These are phyloP conservation scores for Agarophyton chilense DNA, from an alignment of 23 red algal genomes.

Conservation along the genomic window DNA sequence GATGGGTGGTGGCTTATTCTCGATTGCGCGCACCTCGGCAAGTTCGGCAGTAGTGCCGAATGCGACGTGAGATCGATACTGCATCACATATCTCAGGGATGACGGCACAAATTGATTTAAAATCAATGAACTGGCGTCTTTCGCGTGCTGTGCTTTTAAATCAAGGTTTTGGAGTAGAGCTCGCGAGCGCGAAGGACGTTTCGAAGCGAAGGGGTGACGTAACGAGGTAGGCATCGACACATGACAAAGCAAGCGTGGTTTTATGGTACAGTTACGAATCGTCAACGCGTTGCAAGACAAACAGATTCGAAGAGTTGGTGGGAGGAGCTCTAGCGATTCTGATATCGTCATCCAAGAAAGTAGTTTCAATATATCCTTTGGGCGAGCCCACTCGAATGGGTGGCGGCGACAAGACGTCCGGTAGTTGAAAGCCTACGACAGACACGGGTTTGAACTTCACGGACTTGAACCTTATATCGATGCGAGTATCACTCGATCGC, in stretches of 20 bases:
- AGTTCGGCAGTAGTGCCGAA: too few relatives aligned
- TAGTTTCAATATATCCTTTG: conserved; percentile 65
- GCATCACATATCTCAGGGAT: too few relatives aligned
- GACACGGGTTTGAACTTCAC: conserved; percentile 14
- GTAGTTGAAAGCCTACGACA: conserved; percentile 26
- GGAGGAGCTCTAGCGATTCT: conserved; percentile 38
- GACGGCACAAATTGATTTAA: too few relatives aligned
- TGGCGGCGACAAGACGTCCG: neutral
- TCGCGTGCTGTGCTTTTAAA: too few relatives aligned
- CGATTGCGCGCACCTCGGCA: too few relatives aligned
- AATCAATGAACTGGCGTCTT: too few relatives aligned
- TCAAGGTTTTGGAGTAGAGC: too few relatives aligned
- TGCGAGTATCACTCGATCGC: neutral
- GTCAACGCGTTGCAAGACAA: conserved; percentile 3
- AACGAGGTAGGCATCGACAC: too few relatives aligned
- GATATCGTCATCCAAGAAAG: conserved; percentile 69
- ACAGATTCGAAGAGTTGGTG: neutral
- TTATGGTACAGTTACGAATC: neutral
- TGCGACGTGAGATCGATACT: too few relatives aligned
- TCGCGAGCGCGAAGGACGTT: too few relatives aligned
- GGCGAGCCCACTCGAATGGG: conserved; percentile 11
- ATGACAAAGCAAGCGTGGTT: neutral
- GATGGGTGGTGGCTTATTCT: too few relatives aligned
- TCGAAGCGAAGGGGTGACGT: too few relatives aligned
- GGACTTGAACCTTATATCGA: conserved; percentile 43